These are phyloP conservation scores for Lactarius hengduanensis DNA, from an alignment of 768 basidiomycete species.

Conservation along the genomic window DNA sequence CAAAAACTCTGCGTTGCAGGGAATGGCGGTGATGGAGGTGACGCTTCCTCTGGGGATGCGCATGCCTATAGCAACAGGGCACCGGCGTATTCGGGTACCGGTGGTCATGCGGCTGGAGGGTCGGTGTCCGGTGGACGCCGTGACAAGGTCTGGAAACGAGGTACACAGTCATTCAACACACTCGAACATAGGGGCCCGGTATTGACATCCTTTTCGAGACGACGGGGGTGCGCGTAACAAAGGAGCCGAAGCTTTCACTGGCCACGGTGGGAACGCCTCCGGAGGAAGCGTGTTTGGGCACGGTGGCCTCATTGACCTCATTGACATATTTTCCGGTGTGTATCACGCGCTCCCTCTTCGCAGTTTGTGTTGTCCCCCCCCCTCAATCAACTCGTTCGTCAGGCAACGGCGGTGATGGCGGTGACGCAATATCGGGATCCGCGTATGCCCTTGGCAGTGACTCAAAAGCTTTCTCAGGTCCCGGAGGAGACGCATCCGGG, in stretches of 20 bases:
- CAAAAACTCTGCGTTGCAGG: not conserved
- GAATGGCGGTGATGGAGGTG: conserved; percentile 20
- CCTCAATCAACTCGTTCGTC: not conserved
- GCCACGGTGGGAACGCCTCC: conserved; percentile 22
- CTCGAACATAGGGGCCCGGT: not conserved
- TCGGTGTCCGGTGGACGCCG: conserved; percentile 4
- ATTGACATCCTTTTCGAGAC: conserved; percentile 4
- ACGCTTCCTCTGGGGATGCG: conserved; percentile 18
- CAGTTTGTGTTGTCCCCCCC: not conserved
- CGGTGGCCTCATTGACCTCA: conserved; percentile 19
- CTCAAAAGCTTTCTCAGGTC: conserved; percentile 33
- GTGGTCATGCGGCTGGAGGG: conserved; percentile 13
- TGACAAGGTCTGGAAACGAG: not conserved
- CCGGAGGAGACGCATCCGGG: conserved; percentile 34
- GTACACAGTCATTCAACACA: not conserved
- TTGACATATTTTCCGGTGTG: conserved; percentile 23
- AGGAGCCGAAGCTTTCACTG: conserved; percentile 15
- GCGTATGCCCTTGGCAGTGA: conserved; percentile 29
- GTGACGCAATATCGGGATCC: conserved; percentile 33
- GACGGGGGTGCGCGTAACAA: not conserved
- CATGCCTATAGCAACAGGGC: conserved; percentile 1
- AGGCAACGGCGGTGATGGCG: conserved; percentile 30
- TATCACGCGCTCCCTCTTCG: not conserved
- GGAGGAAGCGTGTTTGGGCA: conserved; percentile 15
- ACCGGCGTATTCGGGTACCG: conserved; percentile 8